Evolutionary conservation across 208 protist genomes (phyloP).

Genomic region (Trypanosomatidae sp.): DNA sequence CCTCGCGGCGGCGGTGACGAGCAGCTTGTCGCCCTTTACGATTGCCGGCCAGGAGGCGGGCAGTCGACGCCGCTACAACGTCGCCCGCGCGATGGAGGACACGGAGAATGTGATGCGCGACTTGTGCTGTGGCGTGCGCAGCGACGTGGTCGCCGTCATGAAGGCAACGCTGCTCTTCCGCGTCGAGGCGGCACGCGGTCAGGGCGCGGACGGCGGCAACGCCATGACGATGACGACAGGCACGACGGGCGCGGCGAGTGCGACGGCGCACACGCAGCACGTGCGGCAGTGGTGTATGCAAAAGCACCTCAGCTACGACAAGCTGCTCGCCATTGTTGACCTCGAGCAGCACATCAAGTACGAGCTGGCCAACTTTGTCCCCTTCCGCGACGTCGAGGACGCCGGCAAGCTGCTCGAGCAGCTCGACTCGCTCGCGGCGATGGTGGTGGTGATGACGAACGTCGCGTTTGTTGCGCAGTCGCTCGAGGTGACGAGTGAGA

Average conservation of each 20-base stretch:
- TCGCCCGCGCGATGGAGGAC: constrained; percentile 56
- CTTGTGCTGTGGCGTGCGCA: constrained; percentile 36
- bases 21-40: constrained; percentile 47
- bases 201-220: constrained; percentile 16
- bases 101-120: constrained; percentile 63
- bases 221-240: constrained; percentile 7
- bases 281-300: constrained; percentile 38
- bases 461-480: constrained; percentile 33
- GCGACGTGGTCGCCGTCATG: constrained; percentile 48
- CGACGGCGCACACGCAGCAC: constrained; percentile 13
- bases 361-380: constrained; percentile 38
- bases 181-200: constrained; percentile 16
- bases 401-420: constrained; percentile 34
- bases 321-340: constrained; percentile 47
- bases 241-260: constrained; percentile 2
- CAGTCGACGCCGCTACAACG: constrained; percentile 16
- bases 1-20: constrained; percentile 44
- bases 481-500: constrained; percentile 55
- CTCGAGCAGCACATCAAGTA: constrained; percentile 60
- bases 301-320: constrained; percentile 48
- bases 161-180: constrained; percentile 49
- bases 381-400: constrained; percentile 51
- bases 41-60: constrained; percentile 8
- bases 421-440: constrained; percentile 33
- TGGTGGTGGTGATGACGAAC: constrained; percentile 46